These are phyloP conservation scores for Pestalotiopsis fici DNA, from an alignment of 2,329 filamentous ascomycete genomes.

Conservation along the genomic window DNA sequence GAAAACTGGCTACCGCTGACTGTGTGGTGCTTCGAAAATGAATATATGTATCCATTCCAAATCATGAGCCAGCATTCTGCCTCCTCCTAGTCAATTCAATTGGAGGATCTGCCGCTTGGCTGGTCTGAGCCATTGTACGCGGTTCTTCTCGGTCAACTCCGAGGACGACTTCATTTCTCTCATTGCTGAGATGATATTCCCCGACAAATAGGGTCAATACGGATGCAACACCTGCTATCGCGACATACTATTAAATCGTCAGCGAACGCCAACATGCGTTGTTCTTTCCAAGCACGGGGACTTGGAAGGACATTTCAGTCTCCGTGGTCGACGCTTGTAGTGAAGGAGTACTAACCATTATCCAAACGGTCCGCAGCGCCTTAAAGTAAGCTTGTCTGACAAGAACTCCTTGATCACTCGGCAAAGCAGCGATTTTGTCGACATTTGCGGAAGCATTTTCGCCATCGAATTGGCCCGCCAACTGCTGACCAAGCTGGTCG, in stretches of 20 bases:
- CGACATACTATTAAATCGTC: slow-evolving; percentile 13
- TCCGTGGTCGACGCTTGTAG: background rate
- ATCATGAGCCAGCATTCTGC: background rate
- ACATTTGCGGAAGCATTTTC: slow-evolving; percentile 17
- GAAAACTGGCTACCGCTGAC: too few relatives aligned
- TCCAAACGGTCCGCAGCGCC: slow-evolving; percentile 19
- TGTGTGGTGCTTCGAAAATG: too few relatives aligned
- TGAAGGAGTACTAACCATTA: slow-evolving; percentile 15
- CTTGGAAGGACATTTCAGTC: background rate
- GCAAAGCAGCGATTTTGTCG: slow-evolving; percentile 14
- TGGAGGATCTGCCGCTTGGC: background rate
- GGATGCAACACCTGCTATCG: slow-evolving; percentile 13
- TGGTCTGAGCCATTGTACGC: background rate
- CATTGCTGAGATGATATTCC: slow-evolving; percentile 8
- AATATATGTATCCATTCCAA: background rate
- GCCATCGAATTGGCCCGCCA: slow-evolving; percentile 16
- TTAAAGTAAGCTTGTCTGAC: slow-evolving; percentile 17
- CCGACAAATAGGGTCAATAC: slow-evolving; percentile 15
- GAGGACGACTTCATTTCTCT: slow-evolving; percentile 12
- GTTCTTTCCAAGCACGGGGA: too few relatives aligned
- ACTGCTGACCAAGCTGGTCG: slow-evolving; percentile 13
- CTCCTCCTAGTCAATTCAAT: background rate
- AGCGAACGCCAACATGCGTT: background rate
- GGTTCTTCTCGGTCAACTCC: slow-evolving; percentile 5
- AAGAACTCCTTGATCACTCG: slow-evolving; percentile 13